phyloP scores from a whole-genome alignment of 2,329 filamentous ascomycete genomes.

The Botrytis fragariae region DNA sequence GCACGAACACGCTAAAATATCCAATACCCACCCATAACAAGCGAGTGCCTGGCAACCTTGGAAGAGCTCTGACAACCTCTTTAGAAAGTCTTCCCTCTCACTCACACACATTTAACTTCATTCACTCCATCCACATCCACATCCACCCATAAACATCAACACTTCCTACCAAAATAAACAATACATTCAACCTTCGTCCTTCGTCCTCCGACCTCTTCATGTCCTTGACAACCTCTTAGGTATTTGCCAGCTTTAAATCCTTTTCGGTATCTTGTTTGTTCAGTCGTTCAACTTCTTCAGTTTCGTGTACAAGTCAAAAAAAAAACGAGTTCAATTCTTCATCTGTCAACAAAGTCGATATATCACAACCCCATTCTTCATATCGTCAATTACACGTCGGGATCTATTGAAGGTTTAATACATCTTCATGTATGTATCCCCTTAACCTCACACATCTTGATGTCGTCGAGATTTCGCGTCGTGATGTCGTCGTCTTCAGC shows the following conservation, averaged over 20 bases:
- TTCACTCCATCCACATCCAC: constrained; percentile 10
- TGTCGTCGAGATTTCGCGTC: constrained; percentile 29
- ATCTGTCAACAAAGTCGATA: constrained; percentile 29
- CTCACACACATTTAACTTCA: constrained; percentile 5
- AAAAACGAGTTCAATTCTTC: constrained; percentile 20
- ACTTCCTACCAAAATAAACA: not conserved
- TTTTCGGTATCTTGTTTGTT: constrained; percentile 15
- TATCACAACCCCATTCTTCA: constrained; percentile 20
- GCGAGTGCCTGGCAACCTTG: constrained; percentile 17
- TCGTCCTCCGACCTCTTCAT: not conserved
- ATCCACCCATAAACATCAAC: constrained; percentile 7
- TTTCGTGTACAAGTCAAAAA: constrained; percentile 6
- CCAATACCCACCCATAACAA: constrained; percentile 4
- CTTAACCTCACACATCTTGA: not conserved
- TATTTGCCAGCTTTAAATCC: constrained; percentile 10
- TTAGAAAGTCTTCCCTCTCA: constrained; percentile 6
- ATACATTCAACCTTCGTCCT: not conserved
- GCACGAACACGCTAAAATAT: constrained; percentile 10
- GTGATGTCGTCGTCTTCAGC: constrained; percentile 6
- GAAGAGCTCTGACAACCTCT: constrained; percentile 16
- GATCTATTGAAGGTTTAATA: constrained; percentile 7
- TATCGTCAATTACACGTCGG: constrained; percentile 25
- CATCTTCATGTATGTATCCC: constrained; percentile 31
- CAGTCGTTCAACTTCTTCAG: constrained; percentile 12
- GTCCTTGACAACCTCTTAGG: constrained; percentile 5